Evolutionary conservation across 202 grass and related monocot genomes (phyloP).

Genomic region (Eragrostis tef): DNA sequence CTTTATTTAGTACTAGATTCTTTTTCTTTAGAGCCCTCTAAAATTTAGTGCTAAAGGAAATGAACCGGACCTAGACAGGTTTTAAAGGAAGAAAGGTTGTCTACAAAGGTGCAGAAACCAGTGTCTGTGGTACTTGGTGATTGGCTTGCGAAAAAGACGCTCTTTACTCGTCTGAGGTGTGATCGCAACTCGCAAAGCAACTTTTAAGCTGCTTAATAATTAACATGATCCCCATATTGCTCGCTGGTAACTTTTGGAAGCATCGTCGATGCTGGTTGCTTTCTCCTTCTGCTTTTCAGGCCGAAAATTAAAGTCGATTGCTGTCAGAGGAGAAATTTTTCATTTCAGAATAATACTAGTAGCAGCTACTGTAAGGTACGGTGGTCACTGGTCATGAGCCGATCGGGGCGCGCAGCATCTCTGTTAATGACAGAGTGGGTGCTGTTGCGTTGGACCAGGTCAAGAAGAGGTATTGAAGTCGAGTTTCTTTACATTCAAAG

Average conservation of each 20-base stretch:
- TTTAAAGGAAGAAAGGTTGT: background rate
- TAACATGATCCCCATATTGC: background rate
- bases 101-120: background rate
- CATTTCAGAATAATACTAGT: background rate
- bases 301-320: too few relatives aligned
- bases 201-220: background rate
- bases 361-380: background rate
- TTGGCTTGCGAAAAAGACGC: background rate
- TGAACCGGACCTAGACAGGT: too few relatives aligned
- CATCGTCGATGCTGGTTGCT: background rate
- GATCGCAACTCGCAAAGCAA: background rate
- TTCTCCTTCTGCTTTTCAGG: background rate
- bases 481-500: too few relatives aligned
- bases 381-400: background rate
- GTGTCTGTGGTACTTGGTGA: background rate
- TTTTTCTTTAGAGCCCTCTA: too few relatives aligned
- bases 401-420: background rate
- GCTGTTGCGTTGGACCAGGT: background rate
- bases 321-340: background rate
- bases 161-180: conserved; percentile 3
- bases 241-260: background rate
- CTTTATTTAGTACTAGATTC: too few relatives aligned
- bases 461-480: too few relatives aligned
- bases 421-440: background rate
- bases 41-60: too few relatives aligned